phyloP scores from a whole-genome alignment of 2,329 filamentous ascomycete species.

The Pezicula radicicola region DNA sequence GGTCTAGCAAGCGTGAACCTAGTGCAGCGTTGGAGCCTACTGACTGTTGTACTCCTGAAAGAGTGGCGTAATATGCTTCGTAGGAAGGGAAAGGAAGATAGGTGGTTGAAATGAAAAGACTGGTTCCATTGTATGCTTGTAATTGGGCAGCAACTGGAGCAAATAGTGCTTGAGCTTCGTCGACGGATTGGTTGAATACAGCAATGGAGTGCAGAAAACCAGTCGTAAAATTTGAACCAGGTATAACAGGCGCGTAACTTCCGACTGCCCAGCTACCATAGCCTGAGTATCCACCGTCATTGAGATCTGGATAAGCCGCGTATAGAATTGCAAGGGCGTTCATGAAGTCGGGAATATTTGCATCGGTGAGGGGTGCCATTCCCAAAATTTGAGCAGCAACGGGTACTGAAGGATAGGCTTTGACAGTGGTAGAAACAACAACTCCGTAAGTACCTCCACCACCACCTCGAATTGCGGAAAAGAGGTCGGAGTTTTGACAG shows the following conservation, averaged over 20 bases:
- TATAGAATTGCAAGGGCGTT: conserved; percentile 27
- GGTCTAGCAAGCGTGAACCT: conserved; percentile 27
- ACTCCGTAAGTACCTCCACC: conserved; percentile 31
- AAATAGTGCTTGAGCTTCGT: conserved; percentile 19
- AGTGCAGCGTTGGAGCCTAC: conserved; percentile 12
- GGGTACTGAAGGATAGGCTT: conserved; percentile 34
- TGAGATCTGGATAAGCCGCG: conserved; percentile 29
- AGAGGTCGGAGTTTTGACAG: conserved; percentile 25
- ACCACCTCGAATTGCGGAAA: conserved; percentile 32
- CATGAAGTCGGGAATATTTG: conserved; percentile 24
- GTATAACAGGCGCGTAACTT: conserved; percentile 18
- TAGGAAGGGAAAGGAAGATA: conserved; percentile 21
- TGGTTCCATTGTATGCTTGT: conserved; percentile 7
- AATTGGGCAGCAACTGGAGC: conserved; percentile 12
- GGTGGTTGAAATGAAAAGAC: conserved; percentile 13
- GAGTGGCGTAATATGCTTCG: conserved; percentile 27
- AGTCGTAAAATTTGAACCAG: conserved; percentile 16
- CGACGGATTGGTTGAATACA: conserved; percentile 23
- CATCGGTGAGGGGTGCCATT: conserved; percentile 17
- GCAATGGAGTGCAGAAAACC: conserved; percentile 28
- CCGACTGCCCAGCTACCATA: conserved; percentile 27
- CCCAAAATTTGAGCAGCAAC: conserved; percentile 20
- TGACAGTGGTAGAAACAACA: conserved; percentile 36
- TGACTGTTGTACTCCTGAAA: conserved; percentile 18
- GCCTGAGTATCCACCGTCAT: conserved; percentile 25